A percentile compares a stretch with the other conserved stretches of the same genome.
phyloP scores from a whole-genome alignment of 1,139 yeast species.

The Protomyces lactucae-debilis region DNA sequence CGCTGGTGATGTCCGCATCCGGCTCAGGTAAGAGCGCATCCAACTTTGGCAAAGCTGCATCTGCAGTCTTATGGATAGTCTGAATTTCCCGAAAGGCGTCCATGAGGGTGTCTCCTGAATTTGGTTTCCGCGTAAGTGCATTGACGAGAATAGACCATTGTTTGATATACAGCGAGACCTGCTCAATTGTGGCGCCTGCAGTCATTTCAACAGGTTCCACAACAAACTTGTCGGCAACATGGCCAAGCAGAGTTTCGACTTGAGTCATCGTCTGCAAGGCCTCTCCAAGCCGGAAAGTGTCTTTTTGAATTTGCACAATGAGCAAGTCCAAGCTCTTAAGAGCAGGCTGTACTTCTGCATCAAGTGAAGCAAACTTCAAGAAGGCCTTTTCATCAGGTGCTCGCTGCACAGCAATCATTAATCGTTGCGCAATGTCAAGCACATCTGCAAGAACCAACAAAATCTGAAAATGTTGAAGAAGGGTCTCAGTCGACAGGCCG shows the following conservation, averaged over 20 bases:
- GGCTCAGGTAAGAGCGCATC: no score
- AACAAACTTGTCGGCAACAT: not conserved
- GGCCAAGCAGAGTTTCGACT: not conserved
- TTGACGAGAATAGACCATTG: not conserved
- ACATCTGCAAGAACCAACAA: not conserved
- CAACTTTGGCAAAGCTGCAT: no score
- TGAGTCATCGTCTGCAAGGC: not conserved
- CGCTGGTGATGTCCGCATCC: not conserved
- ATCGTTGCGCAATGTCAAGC: not conserved
- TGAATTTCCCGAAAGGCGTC: not conserved
- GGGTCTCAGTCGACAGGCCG: not conserved
- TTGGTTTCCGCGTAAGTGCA: not conserved
- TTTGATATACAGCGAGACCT: not conserved
- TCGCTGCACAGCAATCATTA: not conserved
- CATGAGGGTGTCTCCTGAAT: not conserved
- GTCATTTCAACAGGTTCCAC: not conserved
- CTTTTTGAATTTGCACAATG: not conserved
- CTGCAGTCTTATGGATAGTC: not conserved
- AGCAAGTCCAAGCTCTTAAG: not conserved
- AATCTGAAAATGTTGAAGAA: not conserved
- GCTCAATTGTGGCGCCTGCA: not conserved
- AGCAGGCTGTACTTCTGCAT: slow-evolving; percentile 19
- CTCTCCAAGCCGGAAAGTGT: not conserved
- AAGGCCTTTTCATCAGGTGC: not conserved
- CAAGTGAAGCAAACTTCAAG: not conserved